phyloP scores from a whole-genome alignment of 495 filamentous ascomycete genomes.

The Barbatosphaeria neglecta region DNA sequence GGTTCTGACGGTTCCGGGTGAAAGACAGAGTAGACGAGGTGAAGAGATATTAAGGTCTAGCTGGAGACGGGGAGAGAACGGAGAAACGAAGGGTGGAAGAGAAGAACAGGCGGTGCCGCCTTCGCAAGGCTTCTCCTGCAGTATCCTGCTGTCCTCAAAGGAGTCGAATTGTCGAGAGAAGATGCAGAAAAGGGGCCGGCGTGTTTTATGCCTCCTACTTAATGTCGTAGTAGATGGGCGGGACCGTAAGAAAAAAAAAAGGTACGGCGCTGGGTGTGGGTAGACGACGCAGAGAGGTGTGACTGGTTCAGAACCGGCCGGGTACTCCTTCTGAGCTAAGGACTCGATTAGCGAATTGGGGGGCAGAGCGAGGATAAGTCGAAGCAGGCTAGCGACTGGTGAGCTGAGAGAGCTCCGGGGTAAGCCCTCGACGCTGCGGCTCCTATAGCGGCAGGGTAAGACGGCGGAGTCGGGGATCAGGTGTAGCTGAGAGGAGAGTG shows the following conservation, averaged over 20 bases:
- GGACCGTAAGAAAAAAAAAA: background rate
- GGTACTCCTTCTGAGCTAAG: background rate
- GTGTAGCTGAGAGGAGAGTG: background rate
- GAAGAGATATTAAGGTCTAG: constrained; percentile 2
- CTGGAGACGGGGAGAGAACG: background rate
- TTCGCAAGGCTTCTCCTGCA: constrained; percentile 67
- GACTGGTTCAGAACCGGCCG: background rate
- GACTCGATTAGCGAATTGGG: background rate
- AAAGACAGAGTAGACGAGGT: constrained; percentile 4
- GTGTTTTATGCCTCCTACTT: too few species aligned
- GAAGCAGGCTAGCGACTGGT: background rate
- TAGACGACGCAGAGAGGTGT: background rate
- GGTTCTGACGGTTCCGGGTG: background rate
- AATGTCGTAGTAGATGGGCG: background rate
- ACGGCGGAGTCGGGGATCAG: background rate
- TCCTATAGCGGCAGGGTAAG: background rate
- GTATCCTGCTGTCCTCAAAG: constrained; percentile 88
- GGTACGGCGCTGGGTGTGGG: background rate
- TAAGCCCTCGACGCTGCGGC: background rate
- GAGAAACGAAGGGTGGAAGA: constrained; percentile 23
- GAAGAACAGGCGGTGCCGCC: constrained; percentile 23
- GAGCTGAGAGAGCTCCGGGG: background rate
- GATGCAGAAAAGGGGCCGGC: constrained; percentile 16
- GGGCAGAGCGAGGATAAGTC: background rate
- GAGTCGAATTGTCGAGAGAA: constrained; percentile 37